Conservation (phyloP, 768 basidiomycete genomes). For the Amanita brunnescens region DNA sequence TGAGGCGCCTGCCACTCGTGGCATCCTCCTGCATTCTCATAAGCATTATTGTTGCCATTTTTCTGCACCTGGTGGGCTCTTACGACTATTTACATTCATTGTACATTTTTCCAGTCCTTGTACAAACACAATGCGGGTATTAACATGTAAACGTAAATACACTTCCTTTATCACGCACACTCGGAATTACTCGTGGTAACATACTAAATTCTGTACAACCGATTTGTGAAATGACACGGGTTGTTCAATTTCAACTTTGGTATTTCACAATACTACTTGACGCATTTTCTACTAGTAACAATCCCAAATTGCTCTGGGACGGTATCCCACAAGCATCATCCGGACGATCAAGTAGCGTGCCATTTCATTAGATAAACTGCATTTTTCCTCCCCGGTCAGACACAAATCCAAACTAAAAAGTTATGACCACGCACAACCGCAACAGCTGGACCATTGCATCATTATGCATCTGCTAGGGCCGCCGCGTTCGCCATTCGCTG, state of each 20-base stretch:
- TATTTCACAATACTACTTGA: not conserved
- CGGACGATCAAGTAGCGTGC: not conserved
- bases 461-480: not conserved
- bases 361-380: not conserved
- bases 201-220: not conserved
- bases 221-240: too few relatives aligned
- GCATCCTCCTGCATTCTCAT: not conserved
- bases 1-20: not conserved
- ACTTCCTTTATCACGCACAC: not conserved
- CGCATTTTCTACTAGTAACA: too few relatives aligned
- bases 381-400: not conserved
- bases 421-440: not conserved
- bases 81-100: not conserved
- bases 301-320: not conserved
- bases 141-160: not conserved
- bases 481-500: slow-evolving; percentile 21
- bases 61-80: not conserved
- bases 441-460: not conserved
- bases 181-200: too few relatives aligned
- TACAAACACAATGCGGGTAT: not conserved
- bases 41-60: not conserved
- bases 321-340: not conserved
- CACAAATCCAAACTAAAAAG: not conserved
- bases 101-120: not conserved
- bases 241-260: not conserved